Conservation (phyloP, 192 early-diverging fungal species). For the Backusella sp. region DNA sequence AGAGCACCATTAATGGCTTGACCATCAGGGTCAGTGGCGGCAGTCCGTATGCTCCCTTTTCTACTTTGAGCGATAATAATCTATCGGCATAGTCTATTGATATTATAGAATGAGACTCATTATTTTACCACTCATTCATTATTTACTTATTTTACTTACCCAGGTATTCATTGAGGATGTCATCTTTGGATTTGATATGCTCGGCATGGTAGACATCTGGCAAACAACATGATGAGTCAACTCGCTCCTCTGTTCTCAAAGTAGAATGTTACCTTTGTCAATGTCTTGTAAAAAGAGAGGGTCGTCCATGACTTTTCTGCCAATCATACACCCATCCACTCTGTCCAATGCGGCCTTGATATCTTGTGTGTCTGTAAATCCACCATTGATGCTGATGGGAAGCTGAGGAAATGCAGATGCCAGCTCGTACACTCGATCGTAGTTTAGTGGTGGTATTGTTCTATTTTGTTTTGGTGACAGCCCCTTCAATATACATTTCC, state of each 20-base stretch:
- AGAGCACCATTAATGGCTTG: slow-evolving; percentile 43
- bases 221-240: background rate
- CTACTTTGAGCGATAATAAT: background rate
- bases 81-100: slow-evolving; percentile 12
- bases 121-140: no score
- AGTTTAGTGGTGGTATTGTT: slow-evolving; percentile 60
- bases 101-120: no score
- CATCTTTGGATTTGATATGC: slow-evolving; percentile 27
- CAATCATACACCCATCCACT: slow-evolving; percentile 71
- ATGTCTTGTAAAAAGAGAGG: slow-evolving; percentile 65
- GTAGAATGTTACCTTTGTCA: slow-evolving; percentile 41
- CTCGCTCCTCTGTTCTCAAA: no score
- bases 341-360: slow-evolving; percentile 45
- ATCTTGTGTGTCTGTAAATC: slow-evolving; percentile 50
- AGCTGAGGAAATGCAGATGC: slow-evolving; percentile 53
- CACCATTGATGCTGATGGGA: slow-evolving; percentile 65
- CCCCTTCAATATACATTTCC: slow-evolving; percentile 66
- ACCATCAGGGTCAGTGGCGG: slow-evolving; percentile 41
- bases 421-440: slow-evolving; percentile 56
- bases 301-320: slow-evolving; percentile 65
- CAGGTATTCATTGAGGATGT: slow-evolving; percentile 40
- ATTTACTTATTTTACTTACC: slow-evolving; percentile 2
- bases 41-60: slow-evolving; percentile 22
- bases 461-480: slow-evolving; percentile 70
- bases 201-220: background rate